Conservation (phyloP, 2,329 filamentous ascomycete species). For the Fusarium chuoi region DNA sequence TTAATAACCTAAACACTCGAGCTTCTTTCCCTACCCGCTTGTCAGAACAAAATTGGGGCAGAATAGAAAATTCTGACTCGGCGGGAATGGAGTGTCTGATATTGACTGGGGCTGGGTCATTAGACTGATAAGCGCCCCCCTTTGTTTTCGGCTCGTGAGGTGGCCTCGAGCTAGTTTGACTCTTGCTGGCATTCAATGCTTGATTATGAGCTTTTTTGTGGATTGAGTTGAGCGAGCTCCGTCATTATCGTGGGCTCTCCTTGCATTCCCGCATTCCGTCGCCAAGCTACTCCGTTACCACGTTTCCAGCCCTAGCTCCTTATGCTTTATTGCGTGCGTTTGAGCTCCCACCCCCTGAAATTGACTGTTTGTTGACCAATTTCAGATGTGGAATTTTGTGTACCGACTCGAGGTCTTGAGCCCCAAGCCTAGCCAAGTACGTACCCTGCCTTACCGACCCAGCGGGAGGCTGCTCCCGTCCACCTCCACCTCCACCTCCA, state of each 20-base stretch:
- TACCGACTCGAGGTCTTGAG: slow-evolving; percentile 33
- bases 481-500: slow-evolving; percentile 10
- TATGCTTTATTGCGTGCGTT: slow-evolving; percentile 25
- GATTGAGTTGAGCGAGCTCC: slow-evolving; percentile 31
- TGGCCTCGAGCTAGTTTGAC: slow-evolving; percentile 29
- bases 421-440: slow-evolving; percentile 23
- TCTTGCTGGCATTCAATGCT: slow-evolving; percentile 22
- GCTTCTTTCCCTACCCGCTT: slow-evolving; percentile 30
- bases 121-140: slow-evolving; percentile 19
- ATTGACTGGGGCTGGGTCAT: slow-evolving; percentile 17
- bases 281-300: slow-evolving; percentile 36
- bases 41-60: slow-evolving; percentile 36
- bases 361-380: slow-evolving; percentile 4
- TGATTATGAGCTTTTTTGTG: slow-evolving; percentile 25
- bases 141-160: slow-evolving; percentile 23
- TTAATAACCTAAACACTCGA: slow-evolving; percentile 35
- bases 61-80: slow-evolving; percentile 34
- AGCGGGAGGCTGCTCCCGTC: slow-evolving; percentile 24
- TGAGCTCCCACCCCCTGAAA: slow-evolving; percentile 14
- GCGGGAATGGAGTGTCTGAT: slow-evolving; percentile 32
- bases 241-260: slow-evolving; percentile 34
- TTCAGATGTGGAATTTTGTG: slow-evolving; percentile 23
- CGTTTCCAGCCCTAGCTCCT: slow-evolving; percentile 37
- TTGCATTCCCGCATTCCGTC: slow-evolving; percentile 38
- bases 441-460: slow-evolving; percentile 16